Evolutionary conservation across 139 green algal genomes (phyloP), one percentile per base, ranked within the genome.

Genomic region (Chlamydomonas schloesseri): DNA sequence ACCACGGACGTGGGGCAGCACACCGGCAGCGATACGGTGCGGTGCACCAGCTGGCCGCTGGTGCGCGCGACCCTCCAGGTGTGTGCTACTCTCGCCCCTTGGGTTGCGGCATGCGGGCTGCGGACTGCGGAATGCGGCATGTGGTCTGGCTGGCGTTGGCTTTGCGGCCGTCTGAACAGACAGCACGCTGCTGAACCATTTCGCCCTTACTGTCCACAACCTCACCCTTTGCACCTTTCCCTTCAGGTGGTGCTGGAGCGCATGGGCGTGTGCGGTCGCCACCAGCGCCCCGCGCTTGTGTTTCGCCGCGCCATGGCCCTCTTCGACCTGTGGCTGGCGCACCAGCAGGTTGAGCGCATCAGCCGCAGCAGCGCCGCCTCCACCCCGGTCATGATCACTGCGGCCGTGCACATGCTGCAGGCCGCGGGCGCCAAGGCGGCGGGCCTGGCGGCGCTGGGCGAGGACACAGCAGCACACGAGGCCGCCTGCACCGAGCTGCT

Each of bases 251-350:
- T 58, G n/a, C 57, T 58, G 15, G 29, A 36, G 33, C 58, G 33
- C 33, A 42, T 9, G 14, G 17, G 64, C 76, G 34, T 62, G 36
- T 33, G 53, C 70, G 28, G 31, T 29, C 29, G 10, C 36, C n/a
- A 67, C 9, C 62, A 84, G 14, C 64, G 0, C 64, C 64, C 46
- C 6, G 0, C n/a, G 21, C 67, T 70, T 0, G 64, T 74, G n/a
- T 64, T 85, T 33, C 50, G 21, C n/a, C 31, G 57, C 24, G 71
- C 85, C 46, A 31, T 89, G 67, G 65, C 82, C 0, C 84, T 91
- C 75, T 70, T 93, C 28, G 72, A 91, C 14, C 83, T 93, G 37
- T 93, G 91, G 89, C 74, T 94, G 67, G 65, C 90, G 47, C 57
- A 55, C 33, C 67, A 65, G 13, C 72, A 91, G 71, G 55, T 83